Base-by-base conservation (phyloP, 2,329 filamentous ascomycete species). In the Thielaviopsis ethacetica region DNA sequence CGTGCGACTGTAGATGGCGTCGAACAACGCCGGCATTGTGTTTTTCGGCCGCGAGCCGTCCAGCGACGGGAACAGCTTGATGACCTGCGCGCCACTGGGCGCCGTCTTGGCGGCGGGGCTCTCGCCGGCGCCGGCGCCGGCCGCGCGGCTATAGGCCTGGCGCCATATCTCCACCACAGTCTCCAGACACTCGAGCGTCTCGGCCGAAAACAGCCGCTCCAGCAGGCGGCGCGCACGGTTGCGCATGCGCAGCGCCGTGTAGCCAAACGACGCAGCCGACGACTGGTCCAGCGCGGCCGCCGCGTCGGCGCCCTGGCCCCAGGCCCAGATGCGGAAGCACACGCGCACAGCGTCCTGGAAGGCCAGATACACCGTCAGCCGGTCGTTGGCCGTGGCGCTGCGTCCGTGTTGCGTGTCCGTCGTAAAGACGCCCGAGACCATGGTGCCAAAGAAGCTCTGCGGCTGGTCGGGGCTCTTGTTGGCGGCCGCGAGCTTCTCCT, bases 261-360 rank as follows among this genome's bases (percentile, higher is more conserved):
- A 95, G 63, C 80, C 84, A 69, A 95, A 95, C 0, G 91, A 96
- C 9, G 90, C 88, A 5, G 77, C 77, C 17, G 85, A 91, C 30
- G 79, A 77, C 0, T 74, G 67, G 67, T 95, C 86, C 58, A 85
- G 81, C 30, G 30, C 30, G 22, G 73, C 71, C 7, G 69, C 70
- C 19, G 76, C 72, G 65, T 85, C 83, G 27, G 75, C 75, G 2
- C 79, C 79, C 66, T 85, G 81, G 5, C 86, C 88, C 91, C 93
- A 98, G 0, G 88, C 87, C 93, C 94, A 98, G 57, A 98, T 95
- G 13, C 78, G 82, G 68, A 95, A 94, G 70, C 91, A 95, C 55
- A 95, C 87, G 24, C 89, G 83, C 61, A 97, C 88, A 1, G 91
- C 89, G 68, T 98, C 94, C 69, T 97, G 91, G 68, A 98, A 95